Evolutionary conservation across 306 rosid species (phyloP).

Genomic region (Sindora glabra): DNA sequence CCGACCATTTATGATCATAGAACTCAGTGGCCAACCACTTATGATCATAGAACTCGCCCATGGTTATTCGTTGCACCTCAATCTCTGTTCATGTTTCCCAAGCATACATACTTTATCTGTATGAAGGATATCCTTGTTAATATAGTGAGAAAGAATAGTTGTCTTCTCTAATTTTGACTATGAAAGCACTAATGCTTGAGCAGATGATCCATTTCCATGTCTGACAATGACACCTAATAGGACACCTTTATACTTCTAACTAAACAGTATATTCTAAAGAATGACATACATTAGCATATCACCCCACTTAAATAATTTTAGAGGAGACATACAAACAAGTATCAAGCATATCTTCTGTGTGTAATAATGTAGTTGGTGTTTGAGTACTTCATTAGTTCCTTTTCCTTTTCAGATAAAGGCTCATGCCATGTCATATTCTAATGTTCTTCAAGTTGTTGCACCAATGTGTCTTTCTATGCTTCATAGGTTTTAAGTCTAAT

Average conservation of each 20-base stretch:
- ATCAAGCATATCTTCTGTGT: too few species aligned
- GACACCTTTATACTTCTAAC: neutral
- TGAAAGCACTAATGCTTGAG: neutral
- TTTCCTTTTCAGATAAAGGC: too few species aligned
- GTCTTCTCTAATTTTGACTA: neutral
- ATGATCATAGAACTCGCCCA: conserved; percentile 10
- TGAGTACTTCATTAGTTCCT: neutral
- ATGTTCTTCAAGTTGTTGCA: neutral
- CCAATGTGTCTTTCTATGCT: neutral
- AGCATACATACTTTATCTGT: conserved; percentile 81
- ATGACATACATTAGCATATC: too few species aligned
- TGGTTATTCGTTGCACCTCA: conserved; percentile 26
- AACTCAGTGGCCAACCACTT: neutral
- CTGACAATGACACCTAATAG: neutral
- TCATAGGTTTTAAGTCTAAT: too few species aligned
- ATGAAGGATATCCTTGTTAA: neutral
- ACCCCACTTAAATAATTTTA: too few species aligned
- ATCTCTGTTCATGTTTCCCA: conserved; percentile 72
- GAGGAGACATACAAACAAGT: too few species aligned
- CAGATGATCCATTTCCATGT: too few species aligned
- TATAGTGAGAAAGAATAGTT: too few species aligned
- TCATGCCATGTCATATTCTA: neutral
- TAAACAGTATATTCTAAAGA: too few species aligned
- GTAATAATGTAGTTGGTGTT: too few species aligned
- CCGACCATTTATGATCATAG: too few species aligned